A percentile compares a stretch with the other conserved stretches of the same genome.
Conservation (phyloP, 768 basidiomycete species). For the Suillus tomentosus region DNA sequence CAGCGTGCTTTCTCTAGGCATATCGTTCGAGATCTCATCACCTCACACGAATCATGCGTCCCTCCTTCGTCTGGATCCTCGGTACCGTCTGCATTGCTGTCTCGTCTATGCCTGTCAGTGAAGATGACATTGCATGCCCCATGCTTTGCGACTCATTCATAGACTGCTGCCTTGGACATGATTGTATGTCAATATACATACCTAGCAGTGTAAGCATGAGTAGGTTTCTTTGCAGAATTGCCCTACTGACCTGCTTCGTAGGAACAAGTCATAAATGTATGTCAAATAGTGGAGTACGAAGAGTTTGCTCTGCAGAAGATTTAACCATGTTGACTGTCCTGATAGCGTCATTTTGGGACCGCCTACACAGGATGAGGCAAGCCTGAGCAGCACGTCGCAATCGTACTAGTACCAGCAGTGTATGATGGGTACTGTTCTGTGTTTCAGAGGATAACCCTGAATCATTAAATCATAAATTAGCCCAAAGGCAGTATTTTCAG, state of each 20-base stretch:
- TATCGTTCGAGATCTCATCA: background rate
- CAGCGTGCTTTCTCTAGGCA: background rate
- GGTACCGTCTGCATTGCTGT: background rate
- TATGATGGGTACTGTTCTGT: background rate
- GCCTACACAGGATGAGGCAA: background rate
- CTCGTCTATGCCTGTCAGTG: background rate
- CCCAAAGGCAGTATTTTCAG: background rate
- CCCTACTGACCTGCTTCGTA: background rate
- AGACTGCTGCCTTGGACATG: background rate
- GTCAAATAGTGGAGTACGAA: background rate
- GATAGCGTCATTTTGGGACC: background rate
- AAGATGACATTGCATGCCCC: background rate
- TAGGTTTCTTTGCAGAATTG: background rate
- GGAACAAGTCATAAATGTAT: background rate
- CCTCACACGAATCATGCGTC: background rate
- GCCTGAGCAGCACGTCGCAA: background rate
- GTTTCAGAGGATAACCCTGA: background rate
- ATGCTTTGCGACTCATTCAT: background rate
- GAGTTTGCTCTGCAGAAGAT: background rate
- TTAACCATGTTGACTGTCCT: background rate
- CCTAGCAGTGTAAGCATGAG: background rate
- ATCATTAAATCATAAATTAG: background rate
- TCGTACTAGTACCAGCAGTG: background rate
- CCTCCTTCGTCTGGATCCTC: background rate
- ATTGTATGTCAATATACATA: background rate